Evolutionary conservation across 1,284 basidiomycete species (phyloP).

Genomic region (Apiotrichum akiyoshidainum): DNA sequence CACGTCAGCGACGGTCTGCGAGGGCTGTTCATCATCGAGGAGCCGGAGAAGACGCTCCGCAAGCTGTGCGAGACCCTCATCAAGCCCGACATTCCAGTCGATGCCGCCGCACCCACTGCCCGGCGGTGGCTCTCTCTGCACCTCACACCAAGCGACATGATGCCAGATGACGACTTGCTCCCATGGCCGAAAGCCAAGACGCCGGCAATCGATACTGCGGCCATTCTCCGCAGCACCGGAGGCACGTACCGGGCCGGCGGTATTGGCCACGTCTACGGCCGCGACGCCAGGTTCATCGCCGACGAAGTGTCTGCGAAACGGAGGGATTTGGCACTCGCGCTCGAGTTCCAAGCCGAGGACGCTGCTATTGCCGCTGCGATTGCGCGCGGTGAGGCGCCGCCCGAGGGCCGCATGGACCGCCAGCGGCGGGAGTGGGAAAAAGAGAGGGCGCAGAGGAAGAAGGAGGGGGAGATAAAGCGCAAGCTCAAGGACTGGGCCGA

Average conservation of each 20-base stretch:
- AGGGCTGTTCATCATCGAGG: constrained; percentile 24
- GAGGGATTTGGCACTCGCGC: constrained; percentile 2
- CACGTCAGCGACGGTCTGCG: constrained; percentile 32
- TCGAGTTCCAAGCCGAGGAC: constrained; percentile 14
- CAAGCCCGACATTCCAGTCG: constrained; percentile 9
- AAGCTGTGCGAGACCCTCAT: constrained; percentile 31
- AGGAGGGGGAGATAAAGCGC: too few relatives aligned
- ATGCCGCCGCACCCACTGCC: background rate
- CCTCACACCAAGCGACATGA: constrained; percentile 12
- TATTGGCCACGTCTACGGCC: background rate
- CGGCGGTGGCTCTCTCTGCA: constrained; percentile 17
- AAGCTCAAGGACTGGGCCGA: too few relatives aligned
- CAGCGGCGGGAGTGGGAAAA: constrained; percentile 11
- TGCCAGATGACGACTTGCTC: constrained; percentile 7
- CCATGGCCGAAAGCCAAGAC: constrained; percentile 5
- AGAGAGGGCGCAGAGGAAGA: background rate
- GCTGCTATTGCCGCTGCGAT: constrained; percentile 8
- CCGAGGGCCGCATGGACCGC: constrained; percentile 8
- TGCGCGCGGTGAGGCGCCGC: constrained; percentile 5
- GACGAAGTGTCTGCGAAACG: constrained; percentile 11
- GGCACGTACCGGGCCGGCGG: constrained; percentile 24
- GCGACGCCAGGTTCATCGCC: background rate
- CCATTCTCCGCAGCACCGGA: background rate
- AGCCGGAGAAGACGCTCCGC: constrained; percentile 25
- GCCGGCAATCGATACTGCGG: background rate